Evolutionary conservation across 148 eudicot genomes (phyloP).

Genomic region (Cornus kousa): DNA sequence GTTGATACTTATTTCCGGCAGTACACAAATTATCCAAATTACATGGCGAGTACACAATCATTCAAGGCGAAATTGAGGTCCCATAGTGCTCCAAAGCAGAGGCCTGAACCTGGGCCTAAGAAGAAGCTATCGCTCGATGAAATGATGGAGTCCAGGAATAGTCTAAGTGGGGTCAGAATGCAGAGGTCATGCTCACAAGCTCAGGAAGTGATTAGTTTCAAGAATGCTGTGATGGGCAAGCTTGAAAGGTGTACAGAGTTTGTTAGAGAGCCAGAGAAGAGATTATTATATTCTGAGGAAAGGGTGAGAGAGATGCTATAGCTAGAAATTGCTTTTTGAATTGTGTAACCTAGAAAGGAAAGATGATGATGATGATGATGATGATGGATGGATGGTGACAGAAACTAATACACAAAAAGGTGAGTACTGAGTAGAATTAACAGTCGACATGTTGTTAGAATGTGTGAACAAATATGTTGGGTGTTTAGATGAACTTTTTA

Average conservation of each 20-base stretch:
- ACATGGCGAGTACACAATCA: conserved; percentile 81
- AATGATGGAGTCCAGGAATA: conserved; percentile 74
- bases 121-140: conserved; percentile 55
- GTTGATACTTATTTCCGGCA: conserved; percentile 58
- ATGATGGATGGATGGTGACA: background rate
- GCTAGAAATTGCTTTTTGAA: background rate
- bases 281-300: background rate
- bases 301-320: background rate
- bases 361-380: background rate
- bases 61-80: conserved; percentile 81
- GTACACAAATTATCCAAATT: conserved; percentile 51
- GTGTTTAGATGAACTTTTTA: background rate
- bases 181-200: conserved; percentile 76
- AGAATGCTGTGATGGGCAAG: conserved; percentile 72
- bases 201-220: conserved; percentile 64
- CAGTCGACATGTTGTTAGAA: conserved; percentile 9
- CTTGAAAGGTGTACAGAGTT: conserved; percentile 51
- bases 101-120: conserved; percentile 59
- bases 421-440: background rate
- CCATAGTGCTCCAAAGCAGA: conserved; percentile 79
- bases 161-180: conserved; percentile 74
- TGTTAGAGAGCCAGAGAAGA: conserved; percentile 4
- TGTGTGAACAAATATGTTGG: background rate
- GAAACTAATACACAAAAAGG: background rate
- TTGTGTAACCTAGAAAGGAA: background rate